Conservation (phyloP, 2,329 filamentous ascomycete species). For the Neurospora sp. region DNA sequence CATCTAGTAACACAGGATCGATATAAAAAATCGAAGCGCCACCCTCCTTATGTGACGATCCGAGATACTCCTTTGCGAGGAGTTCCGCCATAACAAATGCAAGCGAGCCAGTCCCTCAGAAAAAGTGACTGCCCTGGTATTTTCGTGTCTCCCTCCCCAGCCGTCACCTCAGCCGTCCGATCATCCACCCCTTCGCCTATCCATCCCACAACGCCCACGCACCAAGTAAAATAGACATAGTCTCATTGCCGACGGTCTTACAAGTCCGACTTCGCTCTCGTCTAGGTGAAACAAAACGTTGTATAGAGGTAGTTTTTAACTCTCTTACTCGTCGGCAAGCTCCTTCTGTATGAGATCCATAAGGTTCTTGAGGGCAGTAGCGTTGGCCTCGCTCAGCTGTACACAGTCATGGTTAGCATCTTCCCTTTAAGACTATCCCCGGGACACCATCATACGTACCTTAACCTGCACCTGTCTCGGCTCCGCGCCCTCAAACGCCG, state of each 20-base stretch:
- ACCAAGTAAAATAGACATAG: background rate
- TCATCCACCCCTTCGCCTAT: background rate
- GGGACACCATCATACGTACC: constrained; percentile 31
- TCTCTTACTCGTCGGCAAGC: constrained; percentile 14
- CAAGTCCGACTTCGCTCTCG: background rate
- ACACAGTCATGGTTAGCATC: constrained; percentile 1
- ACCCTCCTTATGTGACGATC: background rate
- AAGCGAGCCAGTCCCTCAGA: background rate
- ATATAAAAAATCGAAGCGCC: background rate
- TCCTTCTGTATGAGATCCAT: constrained; percentile 16
- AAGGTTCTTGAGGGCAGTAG: constrained; percentile 14
- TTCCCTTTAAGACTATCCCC: background rate
- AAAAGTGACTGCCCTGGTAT: background rate
- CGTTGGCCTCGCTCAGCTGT: constrained; percentile 17
- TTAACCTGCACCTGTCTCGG: constrained; percentile 50
- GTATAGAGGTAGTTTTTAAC: background rate
- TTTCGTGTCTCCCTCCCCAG: background rate
- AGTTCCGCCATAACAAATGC: background rate
- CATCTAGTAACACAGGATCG: background rate
- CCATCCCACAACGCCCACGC: background rate
- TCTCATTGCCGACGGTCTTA: background rate
- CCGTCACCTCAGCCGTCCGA: background rate
- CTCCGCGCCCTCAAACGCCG: constrained; percentile 48
- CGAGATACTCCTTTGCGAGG: background rate
- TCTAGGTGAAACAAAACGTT: background rate